phyloP scores from a whole-genome alignment of 108 stramenopile species.

The Cyclotella baltica region DNA sequence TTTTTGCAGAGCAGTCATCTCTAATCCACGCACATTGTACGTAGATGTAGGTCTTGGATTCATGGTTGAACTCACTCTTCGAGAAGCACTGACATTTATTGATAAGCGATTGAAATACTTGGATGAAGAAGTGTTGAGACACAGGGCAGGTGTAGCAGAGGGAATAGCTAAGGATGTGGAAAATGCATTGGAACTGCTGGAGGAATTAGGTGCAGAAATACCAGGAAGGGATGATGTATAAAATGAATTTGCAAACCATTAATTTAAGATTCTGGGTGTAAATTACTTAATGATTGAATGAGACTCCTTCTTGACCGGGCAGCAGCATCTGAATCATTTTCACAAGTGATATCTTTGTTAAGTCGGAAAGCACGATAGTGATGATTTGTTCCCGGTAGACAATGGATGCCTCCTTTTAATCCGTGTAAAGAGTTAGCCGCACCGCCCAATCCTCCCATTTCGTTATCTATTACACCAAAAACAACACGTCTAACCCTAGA shows the following conservation, averaged over 20 bases:
- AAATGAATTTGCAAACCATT: too few species aligned
- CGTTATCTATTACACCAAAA: conserved; percentile 53
- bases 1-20: conserved; percentile 62
- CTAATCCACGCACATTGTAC: conserved; percentile 53
- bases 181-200: conserved; percentile 51
- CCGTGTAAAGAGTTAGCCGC: conserved; percentile 20
- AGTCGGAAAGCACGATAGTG: conserved; percentile 74
- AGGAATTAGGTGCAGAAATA: conserved; percentile 42
- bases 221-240: conserved; percentile 11
- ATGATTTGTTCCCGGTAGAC: conserved; percentile 85
- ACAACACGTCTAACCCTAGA: conserved; percentile 71
- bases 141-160: conserved; percentile 39
- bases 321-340: background rate
- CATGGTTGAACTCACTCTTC: conserved; percentile 70
- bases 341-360: background rate
- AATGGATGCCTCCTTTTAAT: conserved; percentile 51
- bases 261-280: conserved; percentile 3
- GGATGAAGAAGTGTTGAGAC: conserved; percentile 37
- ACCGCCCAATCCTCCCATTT: conserved; percentile 58
- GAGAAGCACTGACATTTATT: conserved; percentile 67
- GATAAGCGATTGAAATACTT: conserved; percentile 55
- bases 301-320: background rate
- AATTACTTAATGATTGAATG: background rate
- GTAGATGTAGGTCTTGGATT: conserved; percentile 81
- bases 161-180: conserved; percentile 57